Conservation (phyloP, 768 basidiomycete genomes). For the Strobilomyces dryophilus region DNA sequence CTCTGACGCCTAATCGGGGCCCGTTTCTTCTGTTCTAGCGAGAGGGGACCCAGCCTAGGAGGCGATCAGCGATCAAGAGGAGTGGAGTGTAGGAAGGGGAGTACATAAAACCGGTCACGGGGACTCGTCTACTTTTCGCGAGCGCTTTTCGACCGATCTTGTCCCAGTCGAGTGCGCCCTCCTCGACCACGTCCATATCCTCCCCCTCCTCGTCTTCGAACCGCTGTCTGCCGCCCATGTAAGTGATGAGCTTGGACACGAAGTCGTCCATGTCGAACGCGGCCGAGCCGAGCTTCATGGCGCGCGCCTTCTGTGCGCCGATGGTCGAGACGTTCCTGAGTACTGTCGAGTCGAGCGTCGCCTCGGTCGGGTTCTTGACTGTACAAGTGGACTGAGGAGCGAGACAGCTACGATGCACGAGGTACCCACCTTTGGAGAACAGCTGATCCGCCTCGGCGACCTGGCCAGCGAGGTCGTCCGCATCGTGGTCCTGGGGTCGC, state of each 20-base stretch:
- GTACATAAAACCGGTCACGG: constrained; percentile 87
- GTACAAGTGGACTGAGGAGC: not conserved
- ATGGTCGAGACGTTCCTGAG: constrained; percentile 74
- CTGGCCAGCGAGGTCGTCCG: constrained; percentile 52
- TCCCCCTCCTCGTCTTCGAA: constrained; percentile 44
- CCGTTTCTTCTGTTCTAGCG: constrained; percentile 81
- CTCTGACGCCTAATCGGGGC: constrained; percentile 53
- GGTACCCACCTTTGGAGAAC: constrained; percentile 54
- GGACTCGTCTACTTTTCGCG: constrained; percentile 73
- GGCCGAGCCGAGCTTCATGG: constrained; percentile 82
- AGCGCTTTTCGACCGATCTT: constrained; percentile 81
- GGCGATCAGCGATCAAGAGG: constrained; percentile 13
- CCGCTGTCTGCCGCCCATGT: constrained; percentile 68
- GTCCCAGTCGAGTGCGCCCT: constrained; percentile 70
- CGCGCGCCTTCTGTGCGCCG: constrained; percentile 83
- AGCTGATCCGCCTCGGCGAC: constrained; percentile 56
- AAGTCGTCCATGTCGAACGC: constrained; percentile 94
- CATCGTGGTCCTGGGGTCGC: constrained; percentile 52
- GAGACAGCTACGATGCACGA: not conserved
- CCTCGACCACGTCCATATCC: constrained; percentile 51
- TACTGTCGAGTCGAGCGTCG: constrained; percentile 83
- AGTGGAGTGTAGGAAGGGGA: constrained; percentile 20
- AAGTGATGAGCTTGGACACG: constrained; percentile 64
- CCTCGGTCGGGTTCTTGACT: constrained; percentile 84
- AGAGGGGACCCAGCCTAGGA: constrained; percentile 87